Base-by-base conservation (phyloP, 2,329 filamentous ascomycete species). In the Ophiocordyceps camponoti-leonardi region DNA sequence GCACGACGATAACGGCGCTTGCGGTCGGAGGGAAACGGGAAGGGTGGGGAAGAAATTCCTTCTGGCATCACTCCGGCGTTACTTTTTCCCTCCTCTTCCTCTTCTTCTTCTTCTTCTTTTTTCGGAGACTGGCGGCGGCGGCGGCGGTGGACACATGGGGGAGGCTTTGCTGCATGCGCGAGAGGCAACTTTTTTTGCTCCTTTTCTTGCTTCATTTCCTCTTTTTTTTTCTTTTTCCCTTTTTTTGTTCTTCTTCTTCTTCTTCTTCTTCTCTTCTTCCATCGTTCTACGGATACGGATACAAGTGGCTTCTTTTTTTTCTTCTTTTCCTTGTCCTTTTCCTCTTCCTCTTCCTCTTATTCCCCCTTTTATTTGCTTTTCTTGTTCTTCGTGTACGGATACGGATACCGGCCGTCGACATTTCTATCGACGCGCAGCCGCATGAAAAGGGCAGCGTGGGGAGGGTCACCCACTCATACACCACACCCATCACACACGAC, bases 201-300 rank as follows among this genome's bases (percentile, higher is more conserved):
- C 42, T n/a, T 12, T 43, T n/a, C 20, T 20, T 19, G 3, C n/a
- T 19, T 13, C 8, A 3, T 6, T 23, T 35, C 12, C 13, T 44
- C 35, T 20, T 20, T 20, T 13, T 13, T 35, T 44, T 20, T 2
- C 20, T 33, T 30, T 20, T 30, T 35, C 18, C 30, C 35, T 19
- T 42, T 40, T 31, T 43, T 41, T 46, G 37, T 44, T 42, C 41
- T 42, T 44, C 37, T 22, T 37, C 11, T 44, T 26, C 41, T 41
- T 41, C 3, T 26, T 18, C 13, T 16, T 11, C 31, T 16, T 33
- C 31, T 4, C 4, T 16, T 4, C 5, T 33, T 33, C 16, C 31
- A 16, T 33, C 11, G 11, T 33, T 5, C n/a, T n/a, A n/a, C n/a
- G n/a, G n/a, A n/a, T n/a, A n/a, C n/a, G n/a, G n/a, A n/a, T n/a